Base-by-base conservation (phyloP, 1,139 yeast genomes). In the Pichia sp. region DNA sequence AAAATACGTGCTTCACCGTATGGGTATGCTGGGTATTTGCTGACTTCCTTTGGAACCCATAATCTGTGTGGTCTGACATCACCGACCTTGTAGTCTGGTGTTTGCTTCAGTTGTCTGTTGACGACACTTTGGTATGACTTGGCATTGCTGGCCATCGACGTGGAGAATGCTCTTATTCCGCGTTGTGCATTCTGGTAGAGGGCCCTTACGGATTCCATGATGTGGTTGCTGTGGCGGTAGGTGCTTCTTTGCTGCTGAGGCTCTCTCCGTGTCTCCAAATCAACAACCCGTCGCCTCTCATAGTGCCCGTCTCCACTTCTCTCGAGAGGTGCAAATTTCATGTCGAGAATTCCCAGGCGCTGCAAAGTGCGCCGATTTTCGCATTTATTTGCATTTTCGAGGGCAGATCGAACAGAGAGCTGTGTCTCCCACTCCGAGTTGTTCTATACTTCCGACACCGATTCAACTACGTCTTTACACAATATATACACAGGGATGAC, bases 1-100 rank as follows among this genome's bases (percentile, higher is more conserved):
- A 83, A 91, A 55, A 81, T 74, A 48, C 74, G 70, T 4, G 96
- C 75, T 53, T 86, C 91, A 32, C 89, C 90, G 65, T 84, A 91
- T 45, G 89, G 85, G 67, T 93, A 93, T 17, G 77, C 83, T 14
- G 99, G 98, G 60, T 77, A 77, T 48, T 71, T 61, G 33, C 73
- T 69, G 45, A 68, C 69, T 50, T 70, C 63, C 44, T 67, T 62
- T 38, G 90, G 88, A 47, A 84, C 68, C 50, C 66, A 60, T 15
- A 67, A 40, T 14, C 45, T 53, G 31, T 54, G 40, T 38, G 80
- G 78, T 58, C 67, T 72, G 32, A 53, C 22, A 53, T 75, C 80
- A 36, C 81, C 82, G 37, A 70, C 69, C 47, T 69, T 50, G 45
- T 67, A 69, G 21, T 62, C 66, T 11, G 71, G 72, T 51, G 61